phyloP scores from a whole-genome alignment of 129 eudicot species.

The Gnaphalium uliginosum region DNA sequence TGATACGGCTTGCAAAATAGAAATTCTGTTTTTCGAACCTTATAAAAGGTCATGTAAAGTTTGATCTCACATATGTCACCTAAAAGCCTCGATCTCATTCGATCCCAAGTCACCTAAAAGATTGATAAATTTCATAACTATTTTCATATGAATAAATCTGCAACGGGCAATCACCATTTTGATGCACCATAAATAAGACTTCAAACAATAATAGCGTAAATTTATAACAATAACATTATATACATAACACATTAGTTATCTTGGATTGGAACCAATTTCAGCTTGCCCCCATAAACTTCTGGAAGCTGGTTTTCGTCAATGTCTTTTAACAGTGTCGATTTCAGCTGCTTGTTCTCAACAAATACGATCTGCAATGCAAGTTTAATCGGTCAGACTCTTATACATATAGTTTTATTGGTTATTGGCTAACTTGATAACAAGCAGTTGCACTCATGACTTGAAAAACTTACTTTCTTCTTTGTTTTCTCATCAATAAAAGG shows the following conservation, averaged over 20 bases:
- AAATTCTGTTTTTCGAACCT: background rate
- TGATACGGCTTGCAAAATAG: background rate
- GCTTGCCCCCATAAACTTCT: slow-evolving; percentile 70
- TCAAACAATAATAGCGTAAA: background rate
- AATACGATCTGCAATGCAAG: slow-evolving; percentile 62
- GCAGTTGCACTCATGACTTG: background rate
- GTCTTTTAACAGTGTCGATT: slow-evolving; percentile 63
- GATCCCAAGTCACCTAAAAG: background rate
- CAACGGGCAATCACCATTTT: background rate
- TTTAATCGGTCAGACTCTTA: background rate
- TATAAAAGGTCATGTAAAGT: background rate
- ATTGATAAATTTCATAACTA: background rate
- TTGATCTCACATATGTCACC: background rate
- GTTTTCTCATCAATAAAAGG: slow-evolving; percentile 88
- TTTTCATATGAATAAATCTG: background rate
- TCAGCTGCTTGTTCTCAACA: slow-evolving; percentile 70
- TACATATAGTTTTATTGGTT: background rate
- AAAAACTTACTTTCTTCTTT: slow-evolving; percentile 61
- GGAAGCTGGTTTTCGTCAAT: slow-evolving; percentile 91
- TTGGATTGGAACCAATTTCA: slow-evolving; percentile 59
- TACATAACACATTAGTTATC: slow-evolving; percentile 21
- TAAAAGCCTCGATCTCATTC: background rate
- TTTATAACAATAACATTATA: background rate
- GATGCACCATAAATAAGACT: background rate
- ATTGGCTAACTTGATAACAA: slow-evolving; percentile 9